These are phyloP conservation scores for Themeda triandra DNA, from an alignment of 176 grass and related monocot genomes.

Conservation along the genomic window DNA sequence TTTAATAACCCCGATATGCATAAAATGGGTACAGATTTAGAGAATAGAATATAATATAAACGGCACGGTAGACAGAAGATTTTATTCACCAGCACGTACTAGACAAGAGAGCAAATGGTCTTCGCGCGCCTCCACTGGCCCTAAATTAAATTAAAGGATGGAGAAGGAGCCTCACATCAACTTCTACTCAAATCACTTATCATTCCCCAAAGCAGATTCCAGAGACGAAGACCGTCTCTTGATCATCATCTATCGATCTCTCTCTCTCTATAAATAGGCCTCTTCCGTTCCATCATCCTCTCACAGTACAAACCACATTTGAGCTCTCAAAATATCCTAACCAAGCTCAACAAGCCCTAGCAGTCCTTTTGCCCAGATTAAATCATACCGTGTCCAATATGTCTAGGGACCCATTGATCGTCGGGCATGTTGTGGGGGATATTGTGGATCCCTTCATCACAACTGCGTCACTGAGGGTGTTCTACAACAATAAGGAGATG, in stretches of 20 bases:
- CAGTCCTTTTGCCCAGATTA: background rate
- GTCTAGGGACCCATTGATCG: conserved; percentile 82
- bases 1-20: background rate
- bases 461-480: conserved; percentile 49
- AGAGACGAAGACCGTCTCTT: background rate
- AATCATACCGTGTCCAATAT: conserved; percentile 44
- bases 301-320: background rate
- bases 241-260: conserved; percentile 5
- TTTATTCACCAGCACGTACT: conserved; percentile 49
- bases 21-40: conserved; percentile 40
- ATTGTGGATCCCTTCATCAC: conserved; percentile 72
- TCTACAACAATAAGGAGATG: conserved; percentile 80
- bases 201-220: conserved; percentile 45
- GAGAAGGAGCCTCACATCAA: conserved; percentile 29
- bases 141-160: conserved; percentile 41
- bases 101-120: conserved; percentile 31
- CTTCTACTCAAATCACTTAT: conserved; percentile 34
- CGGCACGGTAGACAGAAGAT: conserved; percentile 25
- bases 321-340: background rate
- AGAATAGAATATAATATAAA: conserved; percentile 24
- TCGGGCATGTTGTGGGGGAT: conserved; percentile 78
- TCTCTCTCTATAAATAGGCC: conserved; percentile 55
- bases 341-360: conserved; percentile 13
- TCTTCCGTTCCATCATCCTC: conserved; percentile 15
- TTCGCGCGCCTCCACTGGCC: background rate